Conservation (phyloP, 306 rosid species). For the Castanea mollissima region DNA sequence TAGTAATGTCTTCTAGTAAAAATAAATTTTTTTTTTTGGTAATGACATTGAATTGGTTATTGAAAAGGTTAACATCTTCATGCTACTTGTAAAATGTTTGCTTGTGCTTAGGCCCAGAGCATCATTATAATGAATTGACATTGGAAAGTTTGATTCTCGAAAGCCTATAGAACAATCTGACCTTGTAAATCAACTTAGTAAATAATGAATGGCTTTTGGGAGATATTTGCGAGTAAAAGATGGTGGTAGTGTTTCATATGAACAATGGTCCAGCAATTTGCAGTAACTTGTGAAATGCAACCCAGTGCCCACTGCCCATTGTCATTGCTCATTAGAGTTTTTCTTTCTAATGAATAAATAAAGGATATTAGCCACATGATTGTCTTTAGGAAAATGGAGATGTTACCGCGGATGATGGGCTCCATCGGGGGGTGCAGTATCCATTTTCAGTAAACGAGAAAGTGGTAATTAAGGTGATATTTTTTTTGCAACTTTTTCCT, state of each 20-base stretch:
- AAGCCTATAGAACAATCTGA: background rate
- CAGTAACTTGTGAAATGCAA: constrained; percentile 1
- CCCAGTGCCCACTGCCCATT: background rate
- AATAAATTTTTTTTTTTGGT: background rate
- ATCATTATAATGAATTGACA: background rate
- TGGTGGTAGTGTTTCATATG: constrained; percentile 14
- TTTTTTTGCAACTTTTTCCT: constrained; percentile 13
- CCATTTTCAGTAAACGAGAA: constrained; percentile 95
- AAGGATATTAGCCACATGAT: background rate
- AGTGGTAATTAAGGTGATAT: constrained; percentile 81
- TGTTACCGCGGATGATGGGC: constrained; percentile 52
- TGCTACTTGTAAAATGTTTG: background rate
- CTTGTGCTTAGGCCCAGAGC: background rate
- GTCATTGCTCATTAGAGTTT: constrained; percentile 21
- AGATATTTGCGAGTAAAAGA: background rate
- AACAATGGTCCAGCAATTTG: constrained; percentile 1
- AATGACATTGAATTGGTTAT: background rate
- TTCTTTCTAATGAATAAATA: constrained; percentile 14
- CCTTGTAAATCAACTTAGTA: background rate
- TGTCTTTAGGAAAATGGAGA: constrained; percentile 80
- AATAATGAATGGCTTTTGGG: background rate
- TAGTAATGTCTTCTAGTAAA: background rate
- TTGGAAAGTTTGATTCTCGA: background rate
- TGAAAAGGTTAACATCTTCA: background rate
- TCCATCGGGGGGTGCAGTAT: constrained; percentile 79